Percentiles rank a stretch among this genome's conserved stretches.
These are phyloP conservation scores for Hypoxylon rubiginosum DNA, from an alignment of 2,329 filamentous ascomycete species.

Conservation along the genomic window DNA sequence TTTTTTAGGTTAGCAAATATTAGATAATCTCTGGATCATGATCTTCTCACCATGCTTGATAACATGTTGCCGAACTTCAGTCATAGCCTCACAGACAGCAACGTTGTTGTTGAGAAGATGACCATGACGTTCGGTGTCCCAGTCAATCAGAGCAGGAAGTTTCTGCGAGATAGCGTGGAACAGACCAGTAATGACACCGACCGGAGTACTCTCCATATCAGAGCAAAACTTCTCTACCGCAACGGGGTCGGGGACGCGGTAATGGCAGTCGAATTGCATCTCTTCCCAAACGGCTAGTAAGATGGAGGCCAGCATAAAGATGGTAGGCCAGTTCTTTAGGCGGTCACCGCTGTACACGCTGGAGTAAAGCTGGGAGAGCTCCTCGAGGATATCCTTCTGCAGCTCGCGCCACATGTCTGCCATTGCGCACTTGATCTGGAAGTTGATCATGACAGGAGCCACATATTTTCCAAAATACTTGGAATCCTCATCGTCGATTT, in stretches of 20 bases:
- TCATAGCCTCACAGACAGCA: slow-evolving; percentile 95
- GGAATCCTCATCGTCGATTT: slow-evolving; percentile 87
- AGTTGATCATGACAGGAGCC: slow-evolving; percentile 99
- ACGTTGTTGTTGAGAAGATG: slow-evolving; percentile 91
- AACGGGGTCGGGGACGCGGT: slow-evolving; percentile 86
- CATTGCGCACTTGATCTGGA: slow-evolving; percentile 97
- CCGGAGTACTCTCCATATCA: slow-evolving; percentile 96
- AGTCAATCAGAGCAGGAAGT: slow-evolving; percentile 90
- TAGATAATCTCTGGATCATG: slow-evolving; percentile 32
- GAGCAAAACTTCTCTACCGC: slow-evolving; percentile 94
- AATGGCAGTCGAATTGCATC: slow-evolving; percentile 99
- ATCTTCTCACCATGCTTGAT: slow-evolving; percentile 85
- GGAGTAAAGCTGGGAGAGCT: slow-evolving; percentile 93
- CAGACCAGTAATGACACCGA: slow-evolving; percentile 94
- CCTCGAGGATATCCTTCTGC: slow-evolving; percentile 95
- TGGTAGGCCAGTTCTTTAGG: slow-evolving; percentile 98
- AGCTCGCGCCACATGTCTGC: slow-evolving; percentile 98
- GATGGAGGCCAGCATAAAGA: slow-evolving; percentile 96
- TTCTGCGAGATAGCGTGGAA: slow-evolving; percentile 99
- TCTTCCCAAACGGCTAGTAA: slow-evolving; percentile 96
- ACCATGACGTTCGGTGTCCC: slow-evolving; percentile 93
- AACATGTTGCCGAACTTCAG: slow-evolving; percentile 92
- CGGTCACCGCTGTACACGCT: slow-evolving; percentile 98
- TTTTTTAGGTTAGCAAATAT: slow-evolving; percentile 57
- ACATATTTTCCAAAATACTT: slow-evolving; percentile 92